These are phyloP conservation scores for Pseudogymnoascus sp. DNA, from an alignment of 2,329 filamentous ascomycete species.

Conservation along the genomic window DNA sequence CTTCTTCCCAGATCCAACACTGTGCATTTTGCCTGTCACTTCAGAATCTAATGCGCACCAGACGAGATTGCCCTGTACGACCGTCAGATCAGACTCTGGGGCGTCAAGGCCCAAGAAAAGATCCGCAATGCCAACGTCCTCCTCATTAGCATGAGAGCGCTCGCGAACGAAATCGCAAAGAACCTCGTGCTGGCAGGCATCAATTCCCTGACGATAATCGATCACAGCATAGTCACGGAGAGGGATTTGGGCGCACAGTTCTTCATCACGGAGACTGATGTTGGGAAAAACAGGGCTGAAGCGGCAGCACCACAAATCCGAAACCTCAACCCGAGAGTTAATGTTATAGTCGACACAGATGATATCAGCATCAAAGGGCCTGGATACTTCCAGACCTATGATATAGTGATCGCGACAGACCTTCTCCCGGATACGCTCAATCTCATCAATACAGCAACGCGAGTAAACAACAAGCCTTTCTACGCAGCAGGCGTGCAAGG, in stretches of 20 bases:
- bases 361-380: conserved; percentile 61
- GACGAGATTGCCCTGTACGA: conserved; percentile 98
- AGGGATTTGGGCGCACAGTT: conserved; percentile 78
- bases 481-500: conserved; percentile 85
- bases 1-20: background rate
- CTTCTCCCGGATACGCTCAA: conserved; percentile 67
- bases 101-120: conserved; percentile 86
- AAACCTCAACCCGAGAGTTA: conserved; percentile 83
- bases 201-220: conserved; percentile 79
- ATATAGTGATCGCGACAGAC: conserved; percentile 85
- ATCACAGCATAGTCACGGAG: conserved; percentile 67
- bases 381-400: conserved; percentile 71
- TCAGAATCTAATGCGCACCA: conserved; percentile 28
- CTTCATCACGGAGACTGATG: conserved; percentile 60
- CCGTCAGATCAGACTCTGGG: conserved; percentile 94
- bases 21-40: background rate
- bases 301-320: conserved; percentile 71
- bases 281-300: conserved; percentile 79
- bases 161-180: conserved; percentile 93
- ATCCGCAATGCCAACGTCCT: conserved; percentile 86
- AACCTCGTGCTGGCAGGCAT: conserved; percentile 93
- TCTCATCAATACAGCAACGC: conserved; percentile 78
- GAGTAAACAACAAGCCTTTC: conserved; percentile 70
- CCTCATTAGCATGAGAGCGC: conserved; percentile 76
- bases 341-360: conserved; percentile 61